Conservation (phyloP, 2,329 filamentous ascomycete species). For the Aschersonia sp. region DNA sequence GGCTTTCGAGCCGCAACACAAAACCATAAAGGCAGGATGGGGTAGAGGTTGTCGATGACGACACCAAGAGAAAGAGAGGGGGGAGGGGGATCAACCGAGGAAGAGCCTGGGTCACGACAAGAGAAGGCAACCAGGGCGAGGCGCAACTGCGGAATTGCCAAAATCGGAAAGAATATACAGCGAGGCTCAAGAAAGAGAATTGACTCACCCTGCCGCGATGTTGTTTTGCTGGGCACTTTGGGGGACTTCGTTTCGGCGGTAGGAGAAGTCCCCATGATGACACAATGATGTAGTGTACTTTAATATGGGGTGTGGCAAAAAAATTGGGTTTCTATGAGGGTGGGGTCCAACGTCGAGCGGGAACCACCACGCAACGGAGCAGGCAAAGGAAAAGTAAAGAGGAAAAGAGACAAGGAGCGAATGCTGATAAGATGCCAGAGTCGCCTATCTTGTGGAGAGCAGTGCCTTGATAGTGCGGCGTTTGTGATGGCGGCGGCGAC, state of each 20-base stretch:
- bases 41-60: neutral
- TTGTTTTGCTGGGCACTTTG: conserved; percentile 27
- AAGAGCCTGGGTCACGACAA: too few species aligned
- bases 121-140: neutral
- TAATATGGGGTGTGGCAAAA: conserved; percentile 9
- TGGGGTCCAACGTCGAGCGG: neutral
- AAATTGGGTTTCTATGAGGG: conserved; percentile 6
- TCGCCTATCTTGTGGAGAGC: conserved; percentile 4
- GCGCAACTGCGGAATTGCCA: neutral
- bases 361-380: conserved; percentile 7
- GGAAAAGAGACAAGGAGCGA: conserved; percentile 16
- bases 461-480: neutral
- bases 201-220: conserved; percentile 29
- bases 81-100: conserved; percentile 8
- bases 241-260: conserved; percentile 32
- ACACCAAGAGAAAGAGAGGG: neutral
- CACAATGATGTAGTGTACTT: conserved; percentile 29
- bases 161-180: neutral
- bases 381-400: conserved; percentile 4
- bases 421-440: conserved; percentile 9
- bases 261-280: conserved; percentile 34
- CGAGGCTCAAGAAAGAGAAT: conserved; percentile 1
- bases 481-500: neutral
- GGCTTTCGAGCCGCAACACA: too few species aligned
- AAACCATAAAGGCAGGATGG: too few species aligned